Base-by-base conservation (phyloP, 2,329 filamentous ascomycete species). In the Calonectria crousiana region DNA sequence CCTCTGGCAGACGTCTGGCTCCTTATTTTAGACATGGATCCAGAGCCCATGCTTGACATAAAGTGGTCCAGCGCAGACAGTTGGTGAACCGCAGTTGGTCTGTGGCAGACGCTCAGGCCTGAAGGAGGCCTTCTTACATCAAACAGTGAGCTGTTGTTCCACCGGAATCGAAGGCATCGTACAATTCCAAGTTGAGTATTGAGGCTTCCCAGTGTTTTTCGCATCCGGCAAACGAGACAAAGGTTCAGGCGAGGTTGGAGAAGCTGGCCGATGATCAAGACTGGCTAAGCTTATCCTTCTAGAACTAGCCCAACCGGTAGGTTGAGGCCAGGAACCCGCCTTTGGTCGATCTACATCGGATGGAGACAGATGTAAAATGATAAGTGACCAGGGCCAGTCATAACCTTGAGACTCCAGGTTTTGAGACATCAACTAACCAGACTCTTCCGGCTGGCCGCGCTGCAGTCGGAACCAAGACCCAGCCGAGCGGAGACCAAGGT, bases 11-110 rank as follows among this genome's bases (percentile, higher is more conserved):
- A 53, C 5, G 26, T 34, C n/a, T 56, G 53, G 58, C 30, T 14
- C 10, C 23, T 64, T 34, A 52, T 53, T 56, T 34, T 47, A 32
- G 68, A 51, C 38, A 44, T 34, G 36, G 60, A 8, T 51, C 38
- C n/a, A 4, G 30, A 13, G 47, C 34, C 68, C 34, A 56, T 28
- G 68, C 60, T 66, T 53, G 68, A 36, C 67, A 70, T 64, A 62
- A 41, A 62, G 56, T 62, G 36, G 56, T 41, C 14, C 56, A 62
- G 56, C 56, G 34, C 26, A 34, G 16, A 23, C 30, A 26, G 58
- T 23, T 44, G 18, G 41, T 20, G 60, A 65, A 34, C 41, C 38
- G 41, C 56, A 41, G 56, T n/a, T 62, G 56, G 56, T 18, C 56
- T 41, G 23, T 62, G 56, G 6, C 14, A 28, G n/a, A 6, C 34